Evolutionary conservation across 805 yeast genomes (phyloP).

Genomic region (Metschnikowia vanudenii): DNA sequence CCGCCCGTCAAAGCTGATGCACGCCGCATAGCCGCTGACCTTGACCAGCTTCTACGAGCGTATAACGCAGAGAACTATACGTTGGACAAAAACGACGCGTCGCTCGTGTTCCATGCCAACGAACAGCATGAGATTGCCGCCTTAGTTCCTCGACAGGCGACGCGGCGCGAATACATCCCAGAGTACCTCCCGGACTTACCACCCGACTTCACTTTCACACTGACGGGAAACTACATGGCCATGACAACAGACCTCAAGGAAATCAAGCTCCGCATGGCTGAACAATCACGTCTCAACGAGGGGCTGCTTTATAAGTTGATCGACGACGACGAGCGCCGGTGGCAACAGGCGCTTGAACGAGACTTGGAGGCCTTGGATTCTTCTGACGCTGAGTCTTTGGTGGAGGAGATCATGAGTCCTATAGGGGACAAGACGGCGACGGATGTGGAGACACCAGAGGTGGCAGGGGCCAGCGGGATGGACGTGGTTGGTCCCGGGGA

Average conservation of each 20-base stretch:
- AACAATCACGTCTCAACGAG: constrained; percentile 81
- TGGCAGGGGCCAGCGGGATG: too few species aligned
- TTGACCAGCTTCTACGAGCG: constrained; percentile 15
- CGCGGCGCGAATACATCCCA: constrained; percentile 54
- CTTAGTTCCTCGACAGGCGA: constrained; percentile 51
- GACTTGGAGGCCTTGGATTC: constrained; percentile 18
- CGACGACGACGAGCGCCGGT: constrained; percentile 35
- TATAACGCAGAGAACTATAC: constrained; percentile 19
- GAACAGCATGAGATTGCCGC: constrained; percentile 51
- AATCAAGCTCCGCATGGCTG: constrained; percentile 68
- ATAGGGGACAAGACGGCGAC: background rate
- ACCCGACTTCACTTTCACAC: constrained; percentile 87
- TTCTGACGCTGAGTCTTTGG: constrained; percentile 4
- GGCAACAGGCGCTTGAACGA: constrained; percentile 29
- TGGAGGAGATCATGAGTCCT: constrained; percentile 7
- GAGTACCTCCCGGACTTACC: constrained; percentile 85
- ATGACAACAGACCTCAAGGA: constrained; percentile 67
- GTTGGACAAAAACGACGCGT: constrained; percentile 38
- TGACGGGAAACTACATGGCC: constrained; percentile 66
- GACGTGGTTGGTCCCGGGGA: too few species aligned
- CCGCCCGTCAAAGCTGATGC: constrained; percentile 5
- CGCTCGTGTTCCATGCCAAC: constrained; percentile 53
- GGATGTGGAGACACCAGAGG: constrained; percentile 9
- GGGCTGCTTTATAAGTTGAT: constrained; percentile 65
- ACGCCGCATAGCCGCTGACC: constrained; percentile 6